Conservation (phyloP, 257 asterid species). For the Ajuga chamaepitys region DNA sequence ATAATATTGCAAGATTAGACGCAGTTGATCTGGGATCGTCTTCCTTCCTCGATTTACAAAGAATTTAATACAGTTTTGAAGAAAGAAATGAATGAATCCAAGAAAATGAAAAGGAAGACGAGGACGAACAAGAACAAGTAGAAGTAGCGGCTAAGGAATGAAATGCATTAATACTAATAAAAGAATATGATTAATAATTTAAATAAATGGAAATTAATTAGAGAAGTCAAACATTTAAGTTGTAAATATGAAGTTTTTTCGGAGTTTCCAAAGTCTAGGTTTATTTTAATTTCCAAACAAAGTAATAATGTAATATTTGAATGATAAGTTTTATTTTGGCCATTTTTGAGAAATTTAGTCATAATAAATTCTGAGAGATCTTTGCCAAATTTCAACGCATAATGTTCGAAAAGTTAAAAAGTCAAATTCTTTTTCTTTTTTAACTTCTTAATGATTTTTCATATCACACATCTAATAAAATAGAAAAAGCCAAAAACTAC, state of each 20-base stretch:
- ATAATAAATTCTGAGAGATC: too few relatives aligned
- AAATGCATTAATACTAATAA: conserved; percentile 20
- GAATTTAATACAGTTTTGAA: conserved; percentile 13
- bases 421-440: too few relatives aligned
- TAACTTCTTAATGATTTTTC: too few relatives aligned
- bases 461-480: too few relatives aligned
- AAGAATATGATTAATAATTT: conserved; percentile 2
- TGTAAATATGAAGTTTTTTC: conserved; percentile 17
- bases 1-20: conserved; percentile 12
- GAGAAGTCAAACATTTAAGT: background rate
- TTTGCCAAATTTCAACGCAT: too few relatives aligned
- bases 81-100: conserved; percentile 19
- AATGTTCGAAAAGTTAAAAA: too few relatives aligned
- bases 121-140: conserved; percentile 5
- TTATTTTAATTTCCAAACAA: background rate
- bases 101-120: conserved; percentile 22
- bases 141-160: conserved; percentile 32
- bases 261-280: conserved; percentile 35
- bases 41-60: conserved; percentile 13
- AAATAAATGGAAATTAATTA: background rate
- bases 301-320: background rate
- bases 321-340: background rate
- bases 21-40: conserved; percentile 49
- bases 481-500: too few relatives aligned
- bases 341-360: too few relatives aligned